Evolutionary conservation across 805 yeast genomes (phyloP).

Genomic region (Cyberlindnera nakhonratchasimensis): DNA sequence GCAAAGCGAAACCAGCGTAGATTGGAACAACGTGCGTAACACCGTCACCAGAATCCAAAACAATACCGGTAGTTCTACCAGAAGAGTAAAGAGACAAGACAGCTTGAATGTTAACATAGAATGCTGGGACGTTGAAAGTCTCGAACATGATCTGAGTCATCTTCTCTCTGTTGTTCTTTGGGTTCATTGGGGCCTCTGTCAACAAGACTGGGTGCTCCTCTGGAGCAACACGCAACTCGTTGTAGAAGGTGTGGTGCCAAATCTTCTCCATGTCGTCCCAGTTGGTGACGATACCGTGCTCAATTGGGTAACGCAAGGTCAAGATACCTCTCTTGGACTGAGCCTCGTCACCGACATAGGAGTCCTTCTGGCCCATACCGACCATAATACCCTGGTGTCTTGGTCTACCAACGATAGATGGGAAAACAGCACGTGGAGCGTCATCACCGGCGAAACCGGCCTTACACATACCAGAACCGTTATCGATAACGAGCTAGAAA

Average conservation of each 20-base stretch:
- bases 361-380: conserved; percentile 99
- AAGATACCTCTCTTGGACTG: conserved; percentile 99
- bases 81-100: conserved; percentile 97
- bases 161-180: conserved; percentile 99
- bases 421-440: conserved; percentile 99
- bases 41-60: conserved; percentile 99
- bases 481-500: conserved; percentile 74
- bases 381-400: conserved; percentile 99
- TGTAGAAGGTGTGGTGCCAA: conserved; percentile 99
- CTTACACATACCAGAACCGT: conserved; percentile 99
- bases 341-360: conserved; percentile 99
- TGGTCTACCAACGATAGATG: conserved; percentile 99
- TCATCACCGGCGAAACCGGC: conserved; percentile 99
- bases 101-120: conserved; percentile 98
- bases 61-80: conserved; percentile 99
- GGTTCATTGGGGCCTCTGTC: conserved; percentile 99
- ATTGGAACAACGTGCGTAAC: conserved; percentile 99
- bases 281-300: conserved; percentile 99
- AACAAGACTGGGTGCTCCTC: conserved; percentile 99
- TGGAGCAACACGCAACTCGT: conserved; percentile 99
- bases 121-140: conserved; percentile 99
- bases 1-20: conserved; percentile 98
- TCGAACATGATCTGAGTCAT: conserved; percentile 99
- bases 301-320: conserved; percentile 97
- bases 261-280: conserved; percentile 99